phyloP scores from a whole-genome alignment of 2,329 filamentous ascomycete species.

The Paraconiothyrium brasiliense region DNA sequence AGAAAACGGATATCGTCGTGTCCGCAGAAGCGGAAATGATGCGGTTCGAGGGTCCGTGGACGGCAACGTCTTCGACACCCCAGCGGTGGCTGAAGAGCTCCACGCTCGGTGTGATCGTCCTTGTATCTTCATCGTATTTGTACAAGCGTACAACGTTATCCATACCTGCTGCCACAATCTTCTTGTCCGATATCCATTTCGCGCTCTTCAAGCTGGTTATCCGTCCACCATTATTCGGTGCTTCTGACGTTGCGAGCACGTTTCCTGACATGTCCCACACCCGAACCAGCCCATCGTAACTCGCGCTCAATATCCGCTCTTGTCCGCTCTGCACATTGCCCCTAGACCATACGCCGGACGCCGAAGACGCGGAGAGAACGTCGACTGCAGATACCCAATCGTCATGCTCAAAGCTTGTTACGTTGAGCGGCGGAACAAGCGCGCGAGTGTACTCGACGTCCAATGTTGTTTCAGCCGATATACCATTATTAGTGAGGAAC shows the following conservation, averaged over 20 bases:
- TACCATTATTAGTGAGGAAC: slow-evolving; percentile 84
- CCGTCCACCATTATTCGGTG: slow-evolving; percentile 69
- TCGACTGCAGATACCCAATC: slow-evolving; percentile 95
- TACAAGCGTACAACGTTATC: slow-evolving; percentile 89
- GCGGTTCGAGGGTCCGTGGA: slow-evolving; percentile 76
- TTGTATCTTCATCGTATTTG: slow-evolving; percentile 79
- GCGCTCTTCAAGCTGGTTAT: slow-evolving; percentile 79
- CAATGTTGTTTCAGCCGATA: slow-evolving; percentile 87
- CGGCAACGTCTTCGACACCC: slow-evolving; percentile 76
- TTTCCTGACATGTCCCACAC: slow-evolving; percentile 91
- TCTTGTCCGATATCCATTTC: slow-evolving; percentile 79
- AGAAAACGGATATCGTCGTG: slow-evolving; percentile 88
- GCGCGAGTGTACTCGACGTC: slow-evolving; percentile 93
- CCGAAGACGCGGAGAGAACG: slow-evolving; percentile 74
- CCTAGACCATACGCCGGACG: slow-evolving; percentile 66
- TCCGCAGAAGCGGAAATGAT: slow-evolving; percentile 89
- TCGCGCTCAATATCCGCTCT: slow-evolving; percentile 85
- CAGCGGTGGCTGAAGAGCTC: slow-evolving; percentile 86
- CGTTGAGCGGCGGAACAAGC: slow-evolving; percentile 85
- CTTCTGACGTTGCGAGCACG: slow-evolving; percentile 78
- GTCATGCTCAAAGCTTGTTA: slow-evolving; percentile 94
- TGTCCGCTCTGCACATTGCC: slow-evolving; percentile 62
- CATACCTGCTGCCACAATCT: slow-evolving; percentile 83
- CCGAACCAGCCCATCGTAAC: slow-evolving; percentile 87
- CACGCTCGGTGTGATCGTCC: slow-evolving; percentile 73